A percentile compares a stretch with the other conserved stretches of the same genome.
phyloP scores from a whole-genome alignment of 495 filamentous ascomycete species.

The Lepidopterella palustris region DNA sequence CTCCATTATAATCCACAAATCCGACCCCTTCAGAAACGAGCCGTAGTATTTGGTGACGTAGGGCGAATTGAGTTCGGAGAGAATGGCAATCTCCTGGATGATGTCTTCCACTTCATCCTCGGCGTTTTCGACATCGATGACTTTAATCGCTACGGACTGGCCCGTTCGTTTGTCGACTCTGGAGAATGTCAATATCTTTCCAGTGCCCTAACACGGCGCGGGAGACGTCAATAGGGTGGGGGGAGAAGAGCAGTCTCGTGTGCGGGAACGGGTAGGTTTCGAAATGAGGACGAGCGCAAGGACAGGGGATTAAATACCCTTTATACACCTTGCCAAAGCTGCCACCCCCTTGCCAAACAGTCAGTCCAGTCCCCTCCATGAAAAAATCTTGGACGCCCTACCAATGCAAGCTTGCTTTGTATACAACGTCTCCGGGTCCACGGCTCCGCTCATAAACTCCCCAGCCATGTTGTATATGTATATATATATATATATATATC shows the following conservation, averaged over 20 bases:
- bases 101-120: constrained; percentile 99
- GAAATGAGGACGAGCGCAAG: too few relatives aligned
- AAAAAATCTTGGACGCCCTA: constrained; percentile 34
- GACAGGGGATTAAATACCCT: too few relatives aligned
- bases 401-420: constrained; percentile 93
- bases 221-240: too few relatives aligned
- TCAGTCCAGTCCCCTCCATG: constrained; percentile 9
- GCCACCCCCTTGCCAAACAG: constrained; percentile 55
- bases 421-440: constrained; percentile 79
- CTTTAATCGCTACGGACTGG: constrained; percentile 85
- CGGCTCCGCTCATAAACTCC: constrained; percentile 14
- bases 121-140: constrained; percentile 96
- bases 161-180: constrained; percentile 82
- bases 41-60: constrained; percentile 97
- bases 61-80: constrained; percentile 87
- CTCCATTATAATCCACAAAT: constrained; percentile 98
- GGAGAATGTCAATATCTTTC: constrained; percentile 31
- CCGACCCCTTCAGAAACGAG: constrained; percentile 87
- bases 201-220: too few relatives aligned
- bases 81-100: constrained; percentile 93
- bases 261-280: too few relatives aligned
- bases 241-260: too few relatives aligned
- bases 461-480: not conserved
- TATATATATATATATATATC: too few relatives aligned
- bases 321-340: constrained; percentile 97